phyloP scores from a whole-genome alignment of 1,284 basidiomycete genomes.

The Ustilago hordei region DNA sequence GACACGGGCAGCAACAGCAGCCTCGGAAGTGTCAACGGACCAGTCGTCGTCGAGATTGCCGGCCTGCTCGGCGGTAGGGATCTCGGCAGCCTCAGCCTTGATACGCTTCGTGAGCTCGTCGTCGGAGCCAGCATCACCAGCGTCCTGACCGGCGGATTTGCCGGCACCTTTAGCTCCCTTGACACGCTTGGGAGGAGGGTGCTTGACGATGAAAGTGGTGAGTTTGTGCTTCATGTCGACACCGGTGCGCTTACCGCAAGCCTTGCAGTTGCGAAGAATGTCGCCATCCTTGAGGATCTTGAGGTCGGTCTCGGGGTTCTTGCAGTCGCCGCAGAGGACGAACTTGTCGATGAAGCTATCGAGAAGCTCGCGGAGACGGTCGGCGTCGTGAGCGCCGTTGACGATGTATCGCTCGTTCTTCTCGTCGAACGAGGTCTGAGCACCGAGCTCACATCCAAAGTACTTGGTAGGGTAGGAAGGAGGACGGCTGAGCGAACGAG shows the following conservation, averaged over 20 bases:
- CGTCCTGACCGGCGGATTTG: constrained; percentile 75
- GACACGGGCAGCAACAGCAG: constrained; percentile 87
- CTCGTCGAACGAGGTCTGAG: constrained; percentile 95
- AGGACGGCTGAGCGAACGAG: constrained; percentile 92
- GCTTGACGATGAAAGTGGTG: constrained; percentile 95
- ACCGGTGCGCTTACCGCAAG: constrained; percentile 89
- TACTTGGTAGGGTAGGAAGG: constrained; percentile 98
- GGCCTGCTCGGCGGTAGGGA: constrained; percentile 72
- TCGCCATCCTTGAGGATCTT: constrained; percentile 85
- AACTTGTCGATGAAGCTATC: constrained; percentile 96
- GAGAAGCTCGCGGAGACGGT: constrained; percentile 92
- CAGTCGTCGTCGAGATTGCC: constrained; percentile 76
- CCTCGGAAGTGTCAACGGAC: constrained; percentile 90
- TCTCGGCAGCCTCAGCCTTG: constrained; percentile 71
- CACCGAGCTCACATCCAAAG: constrained; percentile 98
- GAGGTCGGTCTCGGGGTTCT: constrained; percentile 98
- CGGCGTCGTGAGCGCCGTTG: constrained; percentile 94
- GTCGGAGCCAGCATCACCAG: constrained; percentile 69
- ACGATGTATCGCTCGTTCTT: constrained; percentile 98
- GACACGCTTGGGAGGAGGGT: constrained; percentile 81
- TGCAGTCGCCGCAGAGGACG: constrained; percentile 96
- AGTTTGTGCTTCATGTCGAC: constrained; percentile 98
- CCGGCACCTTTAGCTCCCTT: constrained; percentile 68
- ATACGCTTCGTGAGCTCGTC: constrained; percentile 73
- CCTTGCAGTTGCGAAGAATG: constrained; percentile 97